phyloP scores from a whole-genome alignment of 1,284 basidiomycete genomes.

The Austropuccinia psidii region DNA sequence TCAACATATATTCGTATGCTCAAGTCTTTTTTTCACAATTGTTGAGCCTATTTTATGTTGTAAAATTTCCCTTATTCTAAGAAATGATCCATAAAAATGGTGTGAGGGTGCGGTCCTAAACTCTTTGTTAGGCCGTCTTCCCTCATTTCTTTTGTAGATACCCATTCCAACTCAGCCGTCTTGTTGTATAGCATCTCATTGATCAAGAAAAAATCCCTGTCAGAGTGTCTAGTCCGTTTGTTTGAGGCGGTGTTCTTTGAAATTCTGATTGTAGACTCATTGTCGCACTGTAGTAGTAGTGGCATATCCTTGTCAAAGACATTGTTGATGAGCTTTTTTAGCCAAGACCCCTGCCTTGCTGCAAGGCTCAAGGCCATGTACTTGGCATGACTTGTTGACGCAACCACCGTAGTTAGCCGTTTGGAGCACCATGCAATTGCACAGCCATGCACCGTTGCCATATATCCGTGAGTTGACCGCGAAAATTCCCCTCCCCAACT shows the following conservation, averaged over 20 bases:
- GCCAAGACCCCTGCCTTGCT: not conserved
- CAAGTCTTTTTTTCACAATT: too few species aligned
- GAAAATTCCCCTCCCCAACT: slow-evolving; percentile 1
- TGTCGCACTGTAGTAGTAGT: not conserved
- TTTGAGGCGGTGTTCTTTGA: not conserved
- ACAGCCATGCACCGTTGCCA: not conserved
- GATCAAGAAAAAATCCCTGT: slow-evolving; percentile 1
- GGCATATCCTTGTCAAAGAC: not conserved
- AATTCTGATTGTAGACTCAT: not conserved
- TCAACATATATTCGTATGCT: too few species aligned
- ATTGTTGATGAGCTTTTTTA: not conserved
- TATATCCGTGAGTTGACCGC: not conserved
- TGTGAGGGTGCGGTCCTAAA: too few species aligned
- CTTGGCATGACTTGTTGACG: not conserved
- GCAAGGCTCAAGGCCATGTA: slow-evolving; percentile 11
- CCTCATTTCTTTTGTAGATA: not conserved
- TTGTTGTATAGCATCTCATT: not conserved
- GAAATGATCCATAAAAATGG: too few species aligned
- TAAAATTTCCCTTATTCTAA: too few species aligned
- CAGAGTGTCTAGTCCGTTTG: not conserved
- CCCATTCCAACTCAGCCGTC: not conserved
- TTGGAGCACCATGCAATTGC: not conserved
- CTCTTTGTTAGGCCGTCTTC: not conserved
- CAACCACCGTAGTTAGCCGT: not conserved
- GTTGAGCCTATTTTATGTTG: too few species aligned